Evolutionary conservation across 306 rosid genomes (phyloP).

Genomic region (Casuarina equisetifolia): DNA sequence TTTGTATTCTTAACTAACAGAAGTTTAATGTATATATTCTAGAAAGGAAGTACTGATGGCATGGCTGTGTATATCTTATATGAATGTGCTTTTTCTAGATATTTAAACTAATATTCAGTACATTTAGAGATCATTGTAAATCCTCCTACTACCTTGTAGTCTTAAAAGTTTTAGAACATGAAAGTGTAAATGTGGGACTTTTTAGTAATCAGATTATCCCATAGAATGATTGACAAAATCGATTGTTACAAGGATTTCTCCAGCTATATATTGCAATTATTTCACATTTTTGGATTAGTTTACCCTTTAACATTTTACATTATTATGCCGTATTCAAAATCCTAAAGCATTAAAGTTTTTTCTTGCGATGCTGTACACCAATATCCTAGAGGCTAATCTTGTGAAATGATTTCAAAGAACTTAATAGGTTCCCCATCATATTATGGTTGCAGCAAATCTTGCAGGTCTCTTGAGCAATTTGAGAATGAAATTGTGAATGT

Average conservation of each 20-base stretch:
- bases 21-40: neutral
- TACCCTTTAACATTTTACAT: neutral
- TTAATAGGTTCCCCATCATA: neutral
- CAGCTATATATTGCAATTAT: neutral
- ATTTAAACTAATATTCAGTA: too few relatives aligned
- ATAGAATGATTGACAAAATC: neutral
- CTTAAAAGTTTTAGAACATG: neutral
- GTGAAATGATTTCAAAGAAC: neutral
- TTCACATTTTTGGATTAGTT: neutral
- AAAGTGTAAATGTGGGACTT: neutral
- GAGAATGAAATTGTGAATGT: neutral
- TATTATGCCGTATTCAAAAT: neutral
- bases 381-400: neutral
- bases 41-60: neutral
- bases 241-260: neutral
- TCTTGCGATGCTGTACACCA: neutral
- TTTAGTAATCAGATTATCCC: neutral
- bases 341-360: neutral
- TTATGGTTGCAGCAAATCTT: neutral
- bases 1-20: conserved; percentile 4
- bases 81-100: neutral
- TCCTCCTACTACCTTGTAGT: neutral
- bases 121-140: neutral
- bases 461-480: neutral
- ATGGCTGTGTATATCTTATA: neutral